Evolutionary conservation across 805 yeast genomes (phyloP).

Genomic region (Lipomyces lipofer): DNA sequence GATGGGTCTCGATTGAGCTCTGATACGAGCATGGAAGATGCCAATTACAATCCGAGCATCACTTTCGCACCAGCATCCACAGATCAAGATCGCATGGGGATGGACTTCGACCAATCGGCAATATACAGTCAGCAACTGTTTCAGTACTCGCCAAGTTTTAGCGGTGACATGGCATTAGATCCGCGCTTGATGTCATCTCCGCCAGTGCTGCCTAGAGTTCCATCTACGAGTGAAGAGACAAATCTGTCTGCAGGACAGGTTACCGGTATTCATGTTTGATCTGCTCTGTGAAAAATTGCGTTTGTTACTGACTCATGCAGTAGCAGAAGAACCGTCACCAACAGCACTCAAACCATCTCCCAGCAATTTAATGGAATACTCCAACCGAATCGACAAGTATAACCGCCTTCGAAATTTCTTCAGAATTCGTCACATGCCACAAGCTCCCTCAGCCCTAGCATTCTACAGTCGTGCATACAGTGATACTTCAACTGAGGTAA

Average conservation of each 20-base stretch:
- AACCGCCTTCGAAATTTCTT: constrained; percentile 5
- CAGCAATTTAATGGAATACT: constrained; percentile 1
- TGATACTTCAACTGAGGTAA: constrained; percentile 21
- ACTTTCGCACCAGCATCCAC: background rate
- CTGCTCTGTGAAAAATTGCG: background rate
- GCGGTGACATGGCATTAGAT: constrained; percentile 7
- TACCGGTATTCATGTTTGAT: background rate
- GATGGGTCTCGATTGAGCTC: background rate
- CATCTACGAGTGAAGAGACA: background rate
- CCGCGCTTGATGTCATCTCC: constrained; percentile 23
- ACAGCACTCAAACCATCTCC: background rate
- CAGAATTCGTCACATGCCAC: constrained; percentile 18
- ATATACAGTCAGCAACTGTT: constrained; percentile 11
- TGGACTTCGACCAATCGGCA: background rate
- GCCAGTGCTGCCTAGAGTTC: constrained; percentile 7
- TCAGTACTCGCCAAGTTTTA: constrained; percentile 1
- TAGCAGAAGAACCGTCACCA: background rate
- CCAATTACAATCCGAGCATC: background rate
- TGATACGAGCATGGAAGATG: background rate
- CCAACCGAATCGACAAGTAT: constrained; percentile 3
- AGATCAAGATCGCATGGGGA: too few relatives aligned
- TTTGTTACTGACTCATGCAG: background rate
- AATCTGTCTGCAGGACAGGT: background rate
- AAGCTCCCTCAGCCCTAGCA: constrained; percentile 25
- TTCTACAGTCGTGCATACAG: constrained; percentile 20